These are phyloP conservation scores for Metschnikowia bowlesiae DNA, from an alignment of 805 yeast species.

Conservation along the genomic window DNA sequence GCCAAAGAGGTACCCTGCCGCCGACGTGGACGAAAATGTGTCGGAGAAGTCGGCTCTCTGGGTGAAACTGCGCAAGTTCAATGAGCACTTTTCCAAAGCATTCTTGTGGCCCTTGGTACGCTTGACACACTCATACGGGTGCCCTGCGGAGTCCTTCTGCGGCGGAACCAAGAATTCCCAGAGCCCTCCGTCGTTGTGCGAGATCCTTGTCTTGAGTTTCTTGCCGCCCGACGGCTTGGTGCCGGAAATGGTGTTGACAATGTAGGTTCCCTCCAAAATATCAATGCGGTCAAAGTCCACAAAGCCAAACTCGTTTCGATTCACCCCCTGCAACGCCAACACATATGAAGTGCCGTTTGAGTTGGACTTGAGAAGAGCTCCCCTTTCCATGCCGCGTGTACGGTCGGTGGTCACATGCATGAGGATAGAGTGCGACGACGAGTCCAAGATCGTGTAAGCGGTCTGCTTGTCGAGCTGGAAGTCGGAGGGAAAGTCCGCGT, in stretches of 20 bases:
- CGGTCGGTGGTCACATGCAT: conserved; percentile 73
- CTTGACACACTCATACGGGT: conserved; percentile 49
- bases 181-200: conserved; percentile 88
- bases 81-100: conserved; percentile 59
- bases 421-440: conserved; percentile 67
- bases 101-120: conserved; percentile 14
- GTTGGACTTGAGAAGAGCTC: conserved; percentile 81
- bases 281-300: conserved; percentile 87
- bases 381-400: conserved; percentile 54
- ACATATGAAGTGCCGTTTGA: conserved; percentile 88
- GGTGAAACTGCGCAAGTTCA: conserved; percentile 86
- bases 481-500: conserved; percentile 69
- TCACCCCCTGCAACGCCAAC: conserved; percentile 61
- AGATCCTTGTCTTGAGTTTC: conserved; percentile 62
- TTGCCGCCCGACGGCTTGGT: conserved; percentile 45
- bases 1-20: conserved; percentile 84
- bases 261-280: conserved; percentile 78
- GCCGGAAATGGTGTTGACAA: conserved; percentile 68
- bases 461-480: conserved; percentile 53
- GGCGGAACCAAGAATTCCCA: conserved; percentile 80
- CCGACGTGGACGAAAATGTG: conserved; percentile 82
- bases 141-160: conserved; percentile 53
- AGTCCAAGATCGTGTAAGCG: conserved; percentile 72
- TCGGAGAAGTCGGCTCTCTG: conserved; percentile 82
- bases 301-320: conserved; percentile 66